A percentile compares a stretch with the other conserved stretches of the same genome.
Evolutionary conservation across 768 basidiomycete species (phyloP).

Genomic region (Russula sp.): DNA sequence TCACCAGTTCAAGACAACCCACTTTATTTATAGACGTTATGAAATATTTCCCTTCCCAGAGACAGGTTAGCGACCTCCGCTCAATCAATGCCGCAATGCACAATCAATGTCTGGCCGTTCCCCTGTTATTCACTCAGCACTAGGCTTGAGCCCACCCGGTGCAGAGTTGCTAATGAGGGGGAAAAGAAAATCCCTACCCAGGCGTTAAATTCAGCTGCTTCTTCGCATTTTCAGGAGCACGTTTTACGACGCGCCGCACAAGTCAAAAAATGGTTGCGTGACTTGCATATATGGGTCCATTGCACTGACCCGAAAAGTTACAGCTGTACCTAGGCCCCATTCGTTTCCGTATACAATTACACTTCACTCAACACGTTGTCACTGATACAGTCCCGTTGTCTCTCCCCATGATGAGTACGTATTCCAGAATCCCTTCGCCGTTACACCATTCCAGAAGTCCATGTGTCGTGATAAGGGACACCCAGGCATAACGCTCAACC

Average conservation of each 20-base stretch:
- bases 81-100: neutral
- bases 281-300: neutral
- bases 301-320: too few relatives aligned
- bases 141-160: conserved; percentile 7
- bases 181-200: neutral
- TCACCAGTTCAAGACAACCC: too few relatives aligned
- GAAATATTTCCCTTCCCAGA: neutral
- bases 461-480: neutral
- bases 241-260: conserved; percentile 18
- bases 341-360: neutral
- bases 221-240: conserved; percentile 7
- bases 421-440: neutral
- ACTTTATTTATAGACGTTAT: neutral
- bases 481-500: neutral
- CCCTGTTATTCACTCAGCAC: conserved; percentile 17
- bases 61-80: neutral
- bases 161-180: conserved; percentile 20
- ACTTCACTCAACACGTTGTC: neutral
- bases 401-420: too few relatives aligned
- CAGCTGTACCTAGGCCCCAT: too few relatives aligned
- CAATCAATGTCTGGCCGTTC: neutral
- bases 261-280: neutral
- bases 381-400: neutral
- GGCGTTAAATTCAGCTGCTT: conserved; percentile 20
- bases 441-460: neutral